Evolutionary conservation across 345 rosid genomes (phyloP).

Genomic region (Carallia pectinifolia): DNA sequence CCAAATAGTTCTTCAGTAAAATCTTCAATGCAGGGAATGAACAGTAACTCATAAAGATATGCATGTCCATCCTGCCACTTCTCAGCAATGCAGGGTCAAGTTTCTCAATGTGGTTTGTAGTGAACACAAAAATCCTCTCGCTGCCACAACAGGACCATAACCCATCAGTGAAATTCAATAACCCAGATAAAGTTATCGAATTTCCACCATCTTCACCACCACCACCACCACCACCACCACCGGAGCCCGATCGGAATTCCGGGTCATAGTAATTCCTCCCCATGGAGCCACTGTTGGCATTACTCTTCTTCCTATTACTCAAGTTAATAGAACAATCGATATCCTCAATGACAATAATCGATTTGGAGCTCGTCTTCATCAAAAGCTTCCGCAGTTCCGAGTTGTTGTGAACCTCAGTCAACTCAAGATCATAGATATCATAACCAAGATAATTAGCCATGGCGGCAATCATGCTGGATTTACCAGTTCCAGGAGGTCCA

Average conservation of each 20-base stretch:
- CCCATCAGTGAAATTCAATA: conserved; percentile 93
- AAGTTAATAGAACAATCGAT: conserved; percentile 84
- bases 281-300: conserved; percentile 1
- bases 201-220: conserved; percentile 43
- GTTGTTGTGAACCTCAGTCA: conserved; percentile 86
- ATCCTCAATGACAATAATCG: conserved; percentile 88
- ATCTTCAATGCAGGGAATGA: conserved; percentile 67
- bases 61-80: conserved; percentile 98
- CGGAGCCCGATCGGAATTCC: conserved; percentile 46
- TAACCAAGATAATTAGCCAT: conserved; percentile 91
- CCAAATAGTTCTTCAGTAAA: conserved; percentile 64
- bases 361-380: conserved; percentile 91
- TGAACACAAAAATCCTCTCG: conserved; percentile 91
- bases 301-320: conserved; percentile 57
- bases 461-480: conserved; percentile 96
- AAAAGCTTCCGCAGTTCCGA: conserved; percentile 78
- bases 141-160: conserved; percentile 98
- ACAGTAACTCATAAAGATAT: conserved; percentile 77
- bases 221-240: conserved; percentile 21
- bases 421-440: conserved; percentile 92
- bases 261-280: conserved; percentile 40
- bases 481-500: conserved; percentile 96
- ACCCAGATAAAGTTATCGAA: conserved; percentile 80
- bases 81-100: conserved; percentile 89
- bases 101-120: conserved; percentile 88